phyloP scores from a whole-genome alignment of 2,329 filamentous ascomycete species.

The Thielaviopsis punctulata region DNA sequence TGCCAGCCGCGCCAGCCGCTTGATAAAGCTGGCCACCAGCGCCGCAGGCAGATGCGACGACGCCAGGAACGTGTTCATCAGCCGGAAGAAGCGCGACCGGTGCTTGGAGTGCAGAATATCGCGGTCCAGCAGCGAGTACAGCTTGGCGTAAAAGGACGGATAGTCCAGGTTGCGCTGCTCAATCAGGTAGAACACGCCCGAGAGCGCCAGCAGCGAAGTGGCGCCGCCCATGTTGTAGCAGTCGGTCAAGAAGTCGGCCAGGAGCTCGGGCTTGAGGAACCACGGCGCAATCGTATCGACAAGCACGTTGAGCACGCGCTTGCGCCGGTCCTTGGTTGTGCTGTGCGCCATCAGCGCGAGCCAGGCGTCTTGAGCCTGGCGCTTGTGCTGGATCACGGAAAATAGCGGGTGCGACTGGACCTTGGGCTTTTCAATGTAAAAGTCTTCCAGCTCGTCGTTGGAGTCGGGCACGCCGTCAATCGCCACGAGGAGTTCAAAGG shows the following conservation, averaged over 20 bases:
- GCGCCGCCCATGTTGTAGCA: conserved; percentile 78
- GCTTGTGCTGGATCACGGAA: conserved; percentile 55
- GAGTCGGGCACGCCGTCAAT: conserved; percentile 56
- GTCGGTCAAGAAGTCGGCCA: conserved; percentile 95
- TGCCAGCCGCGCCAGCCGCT: conserved; percentile 68
- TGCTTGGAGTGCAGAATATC: conserved; percentile 86
- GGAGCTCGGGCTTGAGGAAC: conserved; percentile 72
- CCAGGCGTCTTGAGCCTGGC: conserved; percentile 74
- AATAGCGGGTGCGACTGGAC: conserved; percentile 50
- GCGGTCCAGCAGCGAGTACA: conserved; percentile 80
- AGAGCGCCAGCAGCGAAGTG: conserved; percentile 72
- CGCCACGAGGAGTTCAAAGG: conserved; percentile 44
- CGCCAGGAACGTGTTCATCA: conserved; percentile 75
- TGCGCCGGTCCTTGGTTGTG: conserved; percentile 57
- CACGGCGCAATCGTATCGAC: conserved; percentile 68
- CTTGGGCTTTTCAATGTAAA: conserved; percentile 46
- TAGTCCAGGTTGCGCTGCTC: conserved; percentile 90
- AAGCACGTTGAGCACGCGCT: conserved; percentile 58
- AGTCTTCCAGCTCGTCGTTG: conserved; percentile 47
- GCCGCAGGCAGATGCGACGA: conserved; percentile 86
- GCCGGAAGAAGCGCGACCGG: conserved; percentile 79
- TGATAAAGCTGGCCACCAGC: conserved; percentile 89
- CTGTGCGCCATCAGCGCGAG: conserved; percentile 53
- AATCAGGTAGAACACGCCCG: conserved; percentile 89
- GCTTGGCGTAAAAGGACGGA: conserved; percentile 78